These are phyloP conservation scores for Pneumocystis wakefieldiae DNA, from an alignment of 1,139 yeast species.

Conservation along the genomic window DNA sequence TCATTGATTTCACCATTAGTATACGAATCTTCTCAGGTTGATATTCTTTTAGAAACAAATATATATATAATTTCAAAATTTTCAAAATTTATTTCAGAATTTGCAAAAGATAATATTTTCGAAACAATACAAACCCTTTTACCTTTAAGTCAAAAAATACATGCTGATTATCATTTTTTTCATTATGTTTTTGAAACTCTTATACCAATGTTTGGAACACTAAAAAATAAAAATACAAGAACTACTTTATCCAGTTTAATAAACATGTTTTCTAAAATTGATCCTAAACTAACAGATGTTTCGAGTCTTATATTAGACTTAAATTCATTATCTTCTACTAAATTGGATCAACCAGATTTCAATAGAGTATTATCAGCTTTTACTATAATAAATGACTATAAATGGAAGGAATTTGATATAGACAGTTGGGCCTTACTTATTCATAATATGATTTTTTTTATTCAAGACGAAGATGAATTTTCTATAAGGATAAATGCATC, in stretches of 20 bases:
- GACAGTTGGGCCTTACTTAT: slow-evolving; percentile 71
- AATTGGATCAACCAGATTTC: slow-evolving; percentile 67
- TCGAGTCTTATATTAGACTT: slow-evolving; percentile 44
- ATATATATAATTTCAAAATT: slow-evolving; percentile 38
- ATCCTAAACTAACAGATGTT: slow-evolving; percentile 32
- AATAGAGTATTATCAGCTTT: slow-evolving; percentile 59
- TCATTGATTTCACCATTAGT: slow-evolving; percentile 8
- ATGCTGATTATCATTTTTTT: slow-evolving; percentile 40
- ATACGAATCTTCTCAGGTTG: slow-evolving; percentile 4
- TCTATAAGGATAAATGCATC: slow-evolving; percentile 71
- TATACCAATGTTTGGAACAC: slow-evolving; percentile 45
- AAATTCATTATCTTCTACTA: slow-evolving; percentile 49
- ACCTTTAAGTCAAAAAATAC: slow-evolving; percentile 29
- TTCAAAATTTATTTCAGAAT: slow-evolving; percentile 36
- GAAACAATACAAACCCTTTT: slow-evolving; percentile 43
- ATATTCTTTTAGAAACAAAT: slow-evolving; percentile 8
- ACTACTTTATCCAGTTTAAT: slow-evolving; percentile 46
- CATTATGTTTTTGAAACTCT: slow-evolving; percentile 39
- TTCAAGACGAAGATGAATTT: slow-evolving; percentile 66
- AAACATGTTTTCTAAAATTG: slow-evolving; percentile 41
- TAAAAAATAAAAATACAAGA: slow-evolving; percentile 47
- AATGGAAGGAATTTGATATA: slow-evolving; percentile 32
- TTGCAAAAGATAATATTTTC: slow-evolving; percentile 45
- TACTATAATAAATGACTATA: slow-evolving; percentile 43
- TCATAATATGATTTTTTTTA: slow-evolving; percentile 50